Percentiles rank a stretch among this genome's conserved stretches.
These are phyloP conservation scores for Quercus gilva DNA, from an alignment of 306 rosid species.

Conservation along the genomic window DNA sequence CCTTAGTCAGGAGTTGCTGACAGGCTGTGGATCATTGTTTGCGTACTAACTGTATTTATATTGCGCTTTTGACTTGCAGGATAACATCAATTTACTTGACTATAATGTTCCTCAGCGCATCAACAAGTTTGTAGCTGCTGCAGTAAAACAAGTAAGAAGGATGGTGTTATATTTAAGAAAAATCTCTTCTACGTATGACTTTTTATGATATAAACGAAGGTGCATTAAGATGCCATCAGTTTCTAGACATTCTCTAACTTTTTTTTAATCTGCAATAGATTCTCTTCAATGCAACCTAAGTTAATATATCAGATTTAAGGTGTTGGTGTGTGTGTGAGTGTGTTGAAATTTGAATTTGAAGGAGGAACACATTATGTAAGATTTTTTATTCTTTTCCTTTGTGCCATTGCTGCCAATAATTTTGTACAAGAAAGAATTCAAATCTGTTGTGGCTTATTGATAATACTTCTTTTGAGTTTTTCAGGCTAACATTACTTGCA, in stretches of 20 bases:
- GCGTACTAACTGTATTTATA: neutral
- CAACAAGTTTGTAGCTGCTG: constrained; percentile 51
- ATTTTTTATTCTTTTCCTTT: neutral
- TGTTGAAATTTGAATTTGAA: neutral
- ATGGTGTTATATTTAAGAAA: neutral
- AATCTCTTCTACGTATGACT: neutral
- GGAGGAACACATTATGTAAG: neutral
- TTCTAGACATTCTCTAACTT: neutral
- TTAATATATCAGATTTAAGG: neutral
- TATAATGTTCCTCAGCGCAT: constrained; percentile 55
- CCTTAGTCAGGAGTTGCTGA: too few relatives aligned
- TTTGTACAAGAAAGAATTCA: neutral
- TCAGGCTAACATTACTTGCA: constrained; percentile 93
- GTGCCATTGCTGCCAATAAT: too few relatives aligned
- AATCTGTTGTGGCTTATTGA: neutral
- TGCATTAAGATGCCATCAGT: neutral
- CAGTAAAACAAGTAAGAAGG: constrained; percentile 42
- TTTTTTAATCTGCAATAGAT: neutral
- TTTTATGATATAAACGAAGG: neutral
- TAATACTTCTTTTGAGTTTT: neutral
- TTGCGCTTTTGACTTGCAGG: constrained; percentile 25
- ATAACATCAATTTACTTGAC: constrained; percentile 40
- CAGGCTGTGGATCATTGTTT: too few relatives aligned
- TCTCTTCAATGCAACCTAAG: neutral
- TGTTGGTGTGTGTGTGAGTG: neutral